Base-by-base conservation (phyloP, 2,329 filamentous ascomycete species). In the Fusarium verrucosum region DNA sequence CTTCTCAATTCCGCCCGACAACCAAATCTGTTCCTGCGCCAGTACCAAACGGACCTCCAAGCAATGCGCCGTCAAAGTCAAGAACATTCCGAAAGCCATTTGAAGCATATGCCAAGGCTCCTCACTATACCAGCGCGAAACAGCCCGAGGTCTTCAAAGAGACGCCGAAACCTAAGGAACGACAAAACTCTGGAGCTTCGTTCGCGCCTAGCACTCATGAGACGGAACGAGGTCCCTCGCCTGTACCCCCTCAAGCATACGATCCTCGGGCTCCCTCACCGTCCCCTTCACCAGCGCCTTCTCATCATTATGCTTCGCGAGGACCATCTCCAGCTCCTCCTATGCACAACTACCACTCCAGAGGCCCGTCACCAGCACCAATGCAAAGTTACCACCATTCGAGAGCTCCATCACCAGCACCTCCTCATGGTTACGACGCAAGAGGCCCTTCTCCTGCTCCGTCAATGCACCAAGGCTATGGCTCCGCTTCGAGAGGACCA, bases 1-100 rank as follows among this genome's bases (percentile, higher is more conserved):
- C 92, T 52, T 88, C 95, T 58, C 87, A 88, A 75, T 98, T 96
- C 75, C 89, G 92, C 55, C 95, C 95, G 14, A 87, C 88, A 70
- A 82, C 82, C 38, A 81, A 88, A 73, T 83, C 85, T 26, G 82
- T 81, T 50, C 89, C 86, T 70, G 85, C 86, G 78, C 80, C 87
- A 64, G 80, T 68, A 61, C 83, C 81, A 68, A 83, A 81, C 71
- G 81, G 85, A 2, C 82, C 85, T 57, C 82, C 86, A 42, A 81
- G 79, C 58, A 83, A 81, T 68, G 81, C 81, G 22, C 81, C 85
- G 2, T 82, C 86, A 23, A 89, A 89, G 73, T 83, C 84, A 20
- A 88, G 83, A 74, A 84, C 86, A 2, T 89, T 88, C 69, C 84
- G 87, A 65, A 89, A 88, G 64, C 87, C 87, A 0, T 90, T 89